Evolutionary conservation across 1,284 basidiomycete genomes (phyloP).

Genomic region (Ganoderma meredithae): DNA sequence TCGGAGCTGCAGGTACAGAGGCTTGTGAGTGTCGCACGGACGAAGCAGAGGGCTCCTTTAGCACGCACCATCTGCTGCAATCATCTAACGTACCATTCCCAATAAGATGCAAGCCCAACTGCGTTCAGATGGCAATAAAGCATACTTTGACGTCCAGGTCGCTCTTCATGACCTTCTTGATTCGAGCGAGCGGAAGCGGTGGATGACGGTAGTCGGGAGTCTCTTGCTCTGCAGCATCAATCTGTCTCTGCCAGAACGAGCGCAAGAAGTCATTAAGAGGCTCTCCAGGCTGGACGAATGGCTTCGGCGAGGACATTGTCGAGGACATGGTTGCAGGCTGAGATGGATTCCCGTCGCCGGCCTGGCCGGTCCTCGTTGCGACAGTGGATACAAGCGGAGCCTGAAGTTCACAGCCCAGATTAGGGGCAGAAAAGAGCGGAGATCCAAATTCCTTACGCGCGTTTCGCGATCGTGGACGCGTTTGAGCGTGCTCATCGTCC

Average conservation of each 20-base stretch:
- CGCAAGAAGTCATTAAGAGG: constrained; percentile 79
- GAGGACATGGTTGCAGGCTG: constrained; percentile 8
- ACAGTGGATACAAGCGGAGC: constrained; percentile 15
- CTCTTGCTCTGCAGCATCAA: constrained; percentile 82
- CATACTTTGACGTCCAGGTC: constrained; percentile 94
- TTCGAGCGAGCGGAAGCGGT: constrained; percentile 87
- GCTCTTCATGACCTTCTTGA: constrained; percentile 99
- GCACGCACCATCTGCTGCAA: constrained; percentile 85
- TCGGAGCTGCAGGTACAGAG: constrained; percentile 67
- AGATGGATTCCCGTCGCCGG: constrained; percentile 3
- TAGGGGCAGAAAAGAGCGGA: not conserved
- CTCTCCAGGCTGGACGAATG: constrained; percentile 76
- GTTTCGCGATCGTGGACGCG: constrained; percentile 21
- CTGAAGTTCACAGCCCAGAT: not conserved
- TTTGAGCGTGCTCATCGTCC: constrained; percentile 1
- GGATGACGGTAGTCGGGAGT: constrained; percentile 87
- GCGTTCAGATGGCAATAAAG: constrained; percentile 18
- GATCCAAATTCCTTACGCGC: constrained; percentile 9
- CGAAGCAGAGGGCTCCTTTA: constrained; percentile 2
- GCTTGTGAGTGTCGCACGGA: constrained; percentile 20
- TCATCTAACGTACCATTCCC: constrained; percentile 73
- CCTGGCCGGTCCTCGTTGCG: not conserved
- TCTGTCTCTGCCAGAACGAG: constrained; percentile 86
- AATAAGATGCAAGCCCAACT: not conserved
- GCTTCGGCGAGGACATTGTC: constrained; percentile 42